Evolutionary conservation across 1,139 yeast species (phyloP).

Genomic region (Saccharomyces hybrid): DNA sequence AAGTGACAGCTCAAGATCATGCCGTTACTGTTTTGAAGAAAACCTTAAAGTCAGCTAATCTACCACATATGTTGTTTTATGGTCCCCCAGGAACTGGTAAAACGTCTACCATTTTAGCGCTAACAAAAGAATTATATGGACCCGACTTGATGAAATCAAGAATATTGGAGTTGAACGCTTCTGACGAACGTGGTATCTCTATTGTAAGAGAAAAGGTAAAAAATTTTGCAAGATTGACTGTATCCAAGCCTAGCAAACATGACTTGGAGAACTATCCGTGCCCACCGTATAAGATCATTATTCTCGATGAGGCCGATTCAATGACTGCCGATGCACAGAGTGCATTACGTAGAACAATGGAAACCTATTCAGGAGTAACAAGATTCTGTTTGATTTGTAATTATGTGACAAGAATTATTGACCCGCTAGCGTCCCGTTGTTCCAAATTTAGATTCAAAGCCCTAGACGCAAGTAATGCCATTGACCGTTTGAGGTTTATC

Average conservation of each 20-base stretch:
- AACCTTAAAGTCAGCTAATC: conserved; percentile 68
- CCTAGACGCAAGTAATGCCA: conserved; percentile 63
- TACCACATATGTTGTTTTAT: conserved; percentile 93
- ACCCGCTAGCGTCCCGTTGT: conserved; percentile 93
- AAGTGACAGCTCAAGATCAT: conserved; percentile 87
- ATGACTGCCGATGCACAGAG: conserved; percentile 99
- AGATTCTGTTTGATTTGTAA: conserved; percentile 92
- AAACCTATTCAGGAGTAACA: conserved; percentile 82
- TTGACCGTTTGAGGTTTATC: conserved; percentile 56
- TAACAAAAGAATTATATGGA: conserved; percentile 78
- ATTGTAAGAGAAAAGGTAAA: conserved; percentile 89
- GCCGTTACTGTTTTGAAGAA: conserved; percentile 80
- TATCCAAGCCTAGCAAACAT: conserved; percentile 68
- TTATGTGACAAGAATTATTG: conserved; percentile 91
- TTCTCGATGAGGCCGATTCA: conserved; percentile 92
- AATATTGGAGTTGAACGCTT: conserved; percentile 88
- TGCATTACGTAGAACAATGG: conserved; percentile 95
- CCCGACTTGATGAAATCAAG: conserved; percentile 63
- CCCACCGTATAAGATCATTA: conserved; percentile 82
- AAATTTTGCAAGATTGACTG: conserved; percentile 81
- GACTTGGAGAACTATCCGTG: conserved; percentile 76
- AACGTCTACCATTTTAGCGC: conserved; percentile 84
- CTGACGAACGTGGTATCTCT: conserved; percentile 93
- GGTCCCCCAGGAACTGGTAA: conserved; percentile 99
- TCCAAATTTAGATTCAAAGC: conserved; percentile 87